Conservation (phyloP, 306 rosid genomes). For the Mimosa pudica region DNA sequence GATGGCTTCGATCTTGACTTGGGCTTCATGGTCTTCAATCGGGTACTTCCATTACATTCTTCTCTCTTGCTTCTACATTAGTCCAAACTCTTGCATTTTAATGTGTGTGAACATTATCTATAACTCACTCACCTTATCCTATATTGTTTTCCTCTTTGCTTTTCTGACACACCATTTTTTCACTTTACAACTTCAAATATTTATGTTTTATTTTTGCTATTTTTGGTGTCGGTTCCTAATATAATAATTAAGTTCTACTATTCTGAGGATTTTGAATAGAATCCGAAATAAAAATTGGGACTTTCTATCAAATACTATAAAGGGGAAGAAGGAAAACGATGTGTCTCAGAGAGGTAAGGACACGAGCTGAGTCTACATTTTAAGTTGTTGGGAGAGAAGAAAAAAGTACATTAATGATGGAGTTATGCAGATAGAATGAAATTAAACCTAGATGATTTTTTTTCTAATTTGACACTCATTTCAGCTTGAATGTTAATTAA, state of each 20-base stretch:
- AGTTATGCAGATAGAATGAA: not conserved
- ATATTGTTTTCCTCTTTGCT: not conserved
- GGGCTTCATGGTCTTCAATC: conserved; percentile 88
- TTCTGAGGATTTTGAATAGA: too few species aligned
- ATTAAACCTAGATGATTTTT: not conserved
- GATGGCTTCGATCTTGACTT: conserved; percentile 74
- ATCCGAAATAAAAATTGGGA: not conserved
- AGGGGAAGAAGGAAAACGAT: not conserved
- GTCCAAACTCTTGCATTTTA: not conserved
- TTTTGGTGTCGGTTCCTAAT: not conserved
- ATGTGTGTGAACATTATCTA: not conserved
- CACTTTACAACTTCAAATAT: not conserved
- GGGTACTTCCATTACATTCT: conserved; percentile 41
- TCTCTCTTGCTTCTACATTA: not conserved
- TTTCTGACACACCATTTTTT: too few species aligned
- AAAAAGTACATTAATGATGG: not conserved
- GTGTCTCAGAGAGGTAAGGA: not conserved
- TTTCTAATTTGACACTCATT: not conserved
- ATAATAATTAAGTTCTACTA: not conserved
- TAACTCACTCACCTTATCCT: not conserved
- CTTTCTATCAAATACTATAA: too few species aligned
- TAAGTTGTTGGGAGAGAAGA: not conserved
- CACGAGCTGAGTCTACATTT: too few species aligned
- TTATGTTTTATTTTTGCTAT: too few species aligned
- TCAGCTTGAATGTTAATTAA: not conserved